These are phyloP conservation scores for Spathaspora sp. DNA, from an alignment of 805 yeast genomes.

Conservation along the genomic window DNA sequence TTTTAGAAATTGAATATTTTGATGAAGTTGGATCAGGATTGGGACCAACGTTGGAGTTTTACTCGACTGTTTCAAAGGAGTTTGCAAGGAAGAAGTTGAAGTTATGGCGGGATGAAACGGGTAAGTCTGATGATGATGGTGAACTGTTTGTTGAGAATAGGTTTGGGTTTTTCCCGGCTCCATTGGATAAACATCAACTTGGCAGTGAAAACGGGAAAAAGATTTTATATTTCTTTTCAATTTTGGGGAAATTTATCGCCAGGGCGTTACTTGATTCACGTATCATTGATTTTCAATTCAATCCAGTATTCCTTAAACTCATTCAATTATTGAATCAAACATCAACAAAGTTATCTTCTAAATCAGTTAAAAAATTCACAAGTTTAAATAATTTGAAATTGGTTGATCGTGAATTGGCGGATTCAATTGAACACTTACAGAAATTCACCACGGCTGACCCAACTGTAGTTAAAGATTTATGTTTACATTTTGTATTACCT, in stretches of 20 bases:
- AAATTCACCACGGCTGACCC: conserved; percentile 40
- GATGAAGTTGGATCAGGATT: conserved; percentile 95
- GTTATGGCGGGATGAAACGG: conserved; percentile 62
- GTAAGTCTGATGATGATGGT: conserved; percentile 6
- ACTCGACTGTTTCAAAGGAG: conserved; percentile 73
- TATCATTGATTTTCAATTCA: conserved; percentile 78
- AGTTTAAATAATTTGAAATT: conserved; percentile 36
- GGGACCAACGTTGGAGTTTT: conserved; percentile 95
- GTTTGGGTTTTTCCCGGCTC: conserved; percentile 73
- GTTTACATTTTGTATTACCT: conserved; percentile 70
- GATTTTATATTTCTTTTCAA: conserved; percentile 51
- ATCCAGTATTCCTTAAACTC: conserved; percentile 62
- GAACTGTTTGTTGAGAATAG: conserved; percentile 37
- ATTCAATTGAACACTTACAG: conserved; percentile 51
- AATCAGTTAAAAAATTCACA: conserved; percentile 18
- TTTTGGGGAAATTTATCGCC: conserved; percentile 81
- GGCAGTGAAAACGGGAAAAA: conserved; percentile 34
- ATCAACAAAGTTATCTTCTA: background rate
- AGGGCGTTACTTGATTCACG: conserved; percentile 86
- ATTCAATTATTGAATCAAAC: conserved; percentile 35
- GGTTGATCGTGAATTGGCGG: conserved; percentile 59
- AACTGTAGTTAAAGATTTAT: conserved; percentile 45
- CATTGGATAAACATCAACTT: conserved; percentile 33
- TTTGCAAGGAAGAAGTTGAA: conserved; percentile 54
- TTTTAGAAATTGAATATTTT: conserved; percentile 80